Evolutionary conservation across 78 protist genomes (phyloP).

Genomic region (Dictyostelium brefeldianum): DNA sequence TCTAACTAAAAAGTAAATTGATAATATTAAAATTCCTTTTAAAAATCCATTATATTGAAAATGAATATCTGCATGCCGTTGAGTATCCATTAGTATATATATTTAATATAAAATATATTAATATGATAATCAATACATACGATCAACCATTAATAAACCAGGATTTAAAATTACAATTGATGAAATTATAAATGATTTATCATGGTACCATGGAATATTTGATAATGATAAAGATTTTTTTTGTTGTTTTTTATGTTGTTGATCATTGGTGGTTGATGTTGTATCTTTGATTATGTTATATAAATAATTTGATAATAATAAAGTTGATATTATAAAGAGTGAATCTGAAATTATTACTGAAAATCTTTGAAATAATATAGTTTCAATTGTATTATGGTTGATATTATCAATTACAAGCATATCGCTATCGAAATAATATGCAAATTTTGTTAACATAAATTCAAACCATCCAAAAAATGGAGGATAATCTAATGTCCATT

Average conservation of each 20-base stretch:
- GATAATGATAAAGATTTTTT: not conserved
- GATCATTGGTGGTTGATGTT: not conserved
- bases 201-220: slow-evolving; percentile 34
- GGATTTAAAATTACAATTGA: slow-evolving; percentile 69
- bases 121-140: slow-evolving; percentile 20
- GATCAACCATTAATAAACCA: slow-evolving; percentile 92
- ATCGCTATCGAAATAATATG: slow-evolving; percentile 73
- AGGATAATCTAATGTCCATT: slow-evolving; percentile 99
- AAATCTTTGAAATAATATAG: slow-evolving; percentile 91
- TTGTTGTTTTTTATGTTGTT: not conserved
- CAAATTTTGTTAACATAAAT: slow-evolving; percentile 76
- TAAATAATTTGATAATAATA: slow-evolving; percentile 1
- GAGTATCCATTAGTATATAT: not conserved
- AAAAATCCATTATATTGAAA: slow-evolving; percentile 97
- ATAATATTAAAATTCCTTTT: slow-evolving; percentile 82
- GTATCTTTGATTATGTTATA: not conserved
- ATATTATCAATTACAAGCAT: slow-evolving; percentile 83
- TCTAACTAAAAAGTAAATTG: slow-evolving; percentile 38
- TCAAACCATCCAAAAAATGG: slow-evolving; percentile 98
- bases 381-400: slow-evolving; percentile 44
- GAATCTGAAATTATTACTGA: slow-evolving; percentile 85
- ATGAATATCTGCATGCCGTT: slow-evolving; percentile 77
- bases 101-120: not conserved
- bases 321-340: slow-evolving; percentile 42
- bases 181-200: slow-evolving; percentile 32